Percentiles rank a stretch among this genome's conserved stretches.
phyloP scores from a whole-genome alignment of 441 rosid species.

The Syzygium malaccense region DNA sequence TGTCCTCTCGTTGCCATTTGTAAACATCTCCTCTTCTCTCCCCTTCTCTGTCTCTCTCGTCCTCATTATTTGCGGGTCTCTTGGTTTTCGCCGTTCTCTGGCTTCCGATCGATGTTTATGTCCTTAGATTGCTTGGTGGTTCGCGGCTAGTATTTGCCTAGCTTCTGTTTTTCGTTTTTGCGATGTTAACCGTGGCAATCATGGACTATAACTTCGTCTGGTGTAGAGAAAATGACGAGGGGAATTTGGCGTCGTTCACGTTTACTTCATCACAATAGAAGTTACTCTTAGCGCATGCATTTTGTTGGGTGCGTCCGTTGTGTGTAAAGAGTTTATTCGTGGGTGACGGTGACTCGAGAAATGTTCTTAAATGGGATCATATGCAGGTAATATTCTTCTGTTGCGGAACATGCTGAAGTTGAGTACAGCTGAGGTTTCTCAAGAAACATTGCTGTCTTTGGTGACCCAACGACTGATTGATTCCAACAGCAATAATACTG shows the following conservation, averaged over 20 bases:
- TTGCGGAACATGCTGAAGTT: conserved; percentile 63
- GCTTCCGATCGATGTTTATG: background rate
- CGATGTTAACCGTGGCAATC: background rate
- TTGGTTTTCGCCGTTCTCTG: background rate
- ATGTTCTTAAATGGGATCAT: background rate
- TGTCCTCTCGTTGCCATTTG: conserved; percentile 97
- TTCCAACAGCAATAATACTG: conserved; percentile 86
- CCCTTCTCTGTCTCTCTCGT: background rate
- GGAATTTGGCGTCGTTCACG: background rate
- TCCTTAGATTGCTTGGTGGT: too few species aligned
- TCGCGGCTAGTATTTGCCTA: background rate
- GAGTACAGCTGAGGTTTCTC: conserved; percentile 69
- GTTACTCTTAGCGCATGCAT: background rate
- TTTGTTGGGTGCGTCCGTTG: background rate
- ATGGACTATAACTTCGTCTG: background rate
- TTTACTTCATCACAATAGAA: background rate
- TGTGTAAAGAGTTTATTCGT: background rate
- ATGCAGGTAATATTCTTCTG: conserved; percentile 75
- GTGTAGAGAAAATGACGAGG: background rate
- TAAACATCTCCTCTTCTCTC: conserved; percentile 17
- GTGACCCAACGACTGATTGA: conserved; percentile 80
- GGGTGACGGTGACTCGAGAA: background rate
- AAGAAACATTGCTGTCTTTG: conserved; percentile 67
- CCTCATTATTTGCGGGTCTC: background rate
- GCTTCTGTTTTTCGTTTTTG: background rate